phyloP scores from a whole-genome alignment of 1,139 yeast species.

The Hansenula anomala region DNA sequence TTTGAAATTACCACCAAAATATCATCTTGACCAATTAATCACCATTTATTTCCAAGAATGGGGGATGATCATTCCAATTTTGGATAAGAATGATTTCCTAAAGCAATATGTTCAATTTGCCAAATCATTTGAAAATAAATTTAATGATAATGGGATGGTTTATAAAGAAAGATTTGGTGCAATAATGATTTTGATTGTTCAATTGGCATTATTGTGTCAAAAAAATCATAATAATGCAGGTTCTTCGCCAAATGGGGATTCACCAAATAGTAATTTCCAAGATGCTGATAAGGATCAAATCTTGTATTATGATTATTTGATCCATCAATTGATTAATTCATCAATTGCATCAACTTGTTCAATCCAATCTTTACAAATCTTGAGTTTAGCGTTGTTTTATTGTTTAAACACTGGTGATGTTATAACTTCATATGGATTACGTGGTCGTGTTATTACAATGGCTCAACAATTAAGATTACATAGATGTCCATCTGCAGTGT shows the following conservation, averaged over 20 bases:
- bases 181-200: slow-evolving; percentile 49
- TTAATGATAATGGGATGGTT: slow-evolving; percentile 36
- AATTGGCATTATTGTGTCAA: slow-evolving; percentile 46
- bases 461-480: slow-evolving; percentile 83
- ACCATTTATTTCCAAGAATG: slow-evolving; percentile 70
- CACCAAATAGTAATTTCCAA: neutral
- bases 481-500: slow-evolving; percentile 82
- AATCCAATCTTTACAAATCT: slow-evolving; percentile 64
- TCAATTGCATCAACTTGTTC: slow-evolving; percentile 56
- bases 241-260: neutral
- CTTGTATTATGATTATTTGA: slow-evolving; percentile 44
- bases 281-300: slow-evolving; percentile 21
- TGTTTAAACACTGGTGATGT: slow-evolving; percentile 72
- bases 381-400: slow-evolving; percentile 65
- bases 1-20: slow-evolving; percentile 48
- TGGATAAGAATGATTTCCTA: slow-evolving; percentile 63
- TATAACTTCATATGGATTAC: slow-evolving; percentile 65
- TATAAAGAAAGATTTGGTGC: slow-evolving; percentile 58
- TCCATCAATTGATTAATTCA: slow-evolving; percentile 44
- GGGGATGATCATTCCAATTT: slow-evolving; percentile 65
- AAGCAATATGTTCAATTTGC: slow-evolving; percentile 48
- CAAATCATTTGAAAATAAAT: slow-evolving; percentile 35
- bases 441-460: slow-evolving; percentile 78
- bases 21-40: slow-evolving; percentile 52
- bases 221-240: slow-evolving; percentile 13